Conservation (phyloP, 805 yeast species). For the Ogataea allantospora region DNA sequence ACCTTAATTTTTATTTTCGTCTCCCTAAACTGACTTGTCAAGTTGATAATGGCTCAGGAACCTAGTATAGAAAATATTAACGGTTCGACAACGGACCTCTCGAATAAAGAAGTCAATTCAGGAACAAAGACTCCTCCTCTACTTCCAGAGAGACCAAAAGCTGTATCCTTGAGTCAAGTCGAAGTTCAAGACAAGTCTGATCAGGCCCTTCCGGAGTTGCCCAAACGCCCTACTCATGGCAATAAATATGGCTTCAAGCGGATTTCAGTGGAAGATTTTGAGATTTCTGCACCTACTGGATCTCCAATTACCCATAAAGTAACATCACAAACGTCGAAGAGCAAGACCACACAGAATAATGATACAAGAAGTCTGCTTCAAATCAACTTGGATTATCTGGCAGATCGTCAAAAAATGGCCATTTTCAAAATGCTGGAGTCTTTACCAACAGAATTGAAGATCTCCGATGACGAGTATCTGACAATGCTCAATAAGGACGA, state of each 20-base stretch:
- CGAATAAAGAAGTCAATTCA: background rate
- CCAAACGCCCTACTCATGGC: constrained; percentile 11
- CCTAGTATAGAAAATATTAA: background rate
- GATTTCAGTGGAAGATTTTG: constrained; percentile 17
- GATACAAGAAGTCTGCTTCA: constrained; percentile 6
- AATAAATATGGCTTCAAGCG: constrained; percentile 14
- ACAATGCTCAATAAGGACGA: constrained; percentile 22
- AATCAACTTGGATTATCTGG: constrained; percentile 11
- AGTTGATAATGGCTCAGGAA: background rate
- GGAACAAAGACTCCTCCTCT: background rate
- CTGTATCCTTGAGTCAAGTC: background rate
- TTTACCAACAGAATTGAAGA: constrained; percentile 11
- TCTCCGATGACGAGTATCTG: constrained; percentile 21
- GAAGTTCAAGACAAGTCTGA: background rate
- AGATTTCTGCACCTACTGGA: constrained; percentile 11
- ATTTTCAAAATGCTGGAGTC: constrained; percentile 14
- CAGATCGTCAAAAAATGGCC: constrained; percentile 13
- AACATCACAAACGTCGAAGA: background rate
- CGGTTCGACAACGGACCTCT: background rate
- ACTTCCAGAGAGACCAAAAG: constrained; percentile 1
- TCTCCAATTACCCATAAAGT: constrained; percentile 1
- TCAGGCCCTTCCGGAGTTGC: constrained; percentile 11
- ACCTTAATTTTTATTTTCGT: background rate
- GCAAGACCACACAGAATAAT: background rate
- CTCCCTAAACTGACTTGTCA: constrained; percentile 2